Conservation (phyloP, 805 yeast species). For the Saccharomycopsis capsularis region DNA sequence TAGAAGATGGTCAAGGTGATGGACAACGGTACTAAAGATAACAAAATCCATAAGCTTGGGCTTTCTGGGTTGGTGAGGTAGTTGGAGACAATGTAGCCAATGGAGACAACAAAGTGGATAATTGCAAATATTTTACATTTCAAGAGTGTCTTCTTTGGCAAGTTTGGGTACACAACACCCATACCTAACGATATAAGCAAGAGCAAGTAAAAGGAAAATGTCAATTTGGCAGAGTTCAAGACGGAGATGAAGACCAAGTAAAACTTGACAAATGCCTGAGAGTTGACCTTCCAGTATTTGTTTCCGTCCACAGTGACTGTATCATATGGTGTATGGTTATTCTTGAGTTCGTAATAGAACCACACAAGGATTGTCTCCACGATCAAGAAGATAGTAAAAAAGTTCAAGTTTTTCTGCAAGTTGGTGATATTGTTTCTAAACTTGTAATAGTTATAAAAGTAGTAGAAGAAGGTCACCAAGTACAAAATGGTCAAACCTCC, state of each 20-base stretch:
- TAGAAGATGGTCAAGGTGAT: constrained; percentile 67
- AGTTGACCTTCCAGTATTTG: constrained; percentile 33
- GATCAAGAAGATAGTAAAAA: constrained; percentile 74
- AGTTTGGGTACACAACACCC: constrained; percentile 85
- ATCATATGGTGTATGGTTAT: constrained; percentile 34
- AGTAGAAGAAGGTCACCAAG: constrained; percentile 72
- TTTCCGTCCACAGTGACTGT: constrained; percentile 23
- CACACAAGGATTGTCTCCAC: constrained; percentile 81
- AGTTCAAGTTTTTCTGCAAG: constrained; percentile 84
- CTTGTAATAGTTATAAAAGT: constrained; percentile 77
- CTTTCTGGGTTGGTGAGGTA: constrained; percentile 47
- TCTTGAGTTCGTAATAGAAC: constrained; percentile 84
- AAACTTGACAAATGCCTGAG: constrained; percentile 50
- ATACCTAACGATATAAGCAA: constrained; percentile 86
- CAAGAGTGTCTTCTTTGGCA: constrained; percentile 69
- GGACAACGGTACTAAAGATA: constrained; percentile 66
- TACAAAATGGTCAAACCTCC: constrained; percentile 81
- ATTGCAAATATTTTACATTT: constrained; percentile 55
- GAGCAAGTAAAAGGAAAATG: constrained; percentile 82
- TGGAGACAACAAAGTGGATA: constrained; percentile 48
- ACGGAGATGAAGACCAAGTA: constrained; percentile 75
- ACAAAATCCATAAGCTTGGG: constrained; percentile 42
- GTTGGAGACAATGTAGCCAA: constrained; percentile 46
- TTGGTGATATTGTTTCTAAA: constrained; percentile 84
- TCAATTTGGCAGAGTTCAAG: constrained; percentile 71